These are phyloP conservation scores for Paramecium primaurelia DNA, from an alignment of 73 alveolate species.

Conservation along the genomic window DNA sequence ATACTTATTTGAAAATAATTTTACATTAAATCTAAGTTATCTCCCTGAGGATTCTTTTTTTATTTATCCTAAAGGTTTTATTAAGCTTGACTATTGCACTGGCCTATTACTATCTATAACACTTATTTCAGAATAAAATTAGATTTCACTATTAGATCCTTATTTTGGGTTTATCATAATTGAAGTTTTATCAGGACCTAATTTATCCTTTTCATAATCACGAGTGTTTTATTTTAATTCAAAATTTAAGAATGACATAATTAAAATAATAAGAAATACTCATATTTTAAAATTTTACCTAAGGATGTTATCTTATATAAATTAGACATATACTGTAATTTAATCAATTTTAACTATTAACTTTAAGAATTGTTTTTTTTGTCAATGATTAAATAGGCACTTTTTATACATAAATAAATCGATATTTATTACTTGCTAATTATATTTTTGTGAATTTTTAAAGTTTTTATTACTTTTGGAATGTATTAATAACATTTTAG, in stretches of 20 bases:
- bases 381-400: not conserved
- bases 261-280: not conserved
- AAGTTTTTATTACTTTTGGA: not conserved
- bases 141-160: not conserved
- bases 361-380: not conserved
- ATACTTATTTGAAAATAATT: not conserved
- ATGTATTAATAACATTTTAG: not conserved
- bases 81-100: not conserved
- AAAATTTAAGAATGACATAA: not conserved
- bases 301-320: not conserved
- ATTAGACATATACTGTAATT: not conserved
- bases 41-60: not conserved
- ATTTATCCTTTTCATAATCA: not conserved
- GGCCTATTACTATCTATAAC: not conserved
- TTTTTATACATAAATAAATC: not conserved
- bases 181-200: not conserved
- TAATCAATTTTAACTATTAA: not conserved
- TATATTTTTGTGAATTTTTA: not conserved
- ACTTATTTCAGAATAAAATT: not conserved
- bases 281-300: not conserved
- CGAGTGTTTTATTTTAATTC: not conserved
- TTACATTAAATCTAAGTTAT: not conserved
- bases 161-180: not conserved
- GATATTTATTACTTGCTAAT: not conserved
- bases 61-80: not conserved